phyloP scores from a whole-genome alignment of 78 protist species.

The Dictyostelium brefeldianum region DNA sequence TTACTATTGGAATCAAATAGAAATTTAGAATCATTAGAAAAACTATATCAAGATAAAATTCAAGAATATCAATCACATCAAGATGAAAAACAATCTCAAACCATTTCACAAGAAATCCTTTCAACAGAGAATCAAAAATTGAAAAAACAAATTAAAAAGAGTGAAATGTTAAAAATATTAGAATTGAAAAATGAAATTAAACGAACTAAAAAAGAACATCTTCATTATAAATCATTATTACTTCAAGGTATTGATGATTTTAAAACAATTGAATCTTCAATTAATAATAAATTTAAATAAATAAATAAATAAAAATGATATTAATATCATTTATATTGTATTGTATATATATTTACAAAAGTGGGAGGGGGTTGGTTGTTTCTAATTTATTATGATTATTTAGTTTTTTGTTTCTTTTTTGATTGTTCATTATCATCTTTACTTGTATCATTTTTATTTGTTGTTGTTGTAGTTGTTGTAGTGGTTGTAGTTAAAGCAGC shows the following conservation, averaged over 20 bases:
- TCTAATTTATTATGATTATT: background rate
- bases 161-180: constrained; percentile 30
- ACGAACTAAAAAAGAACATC: constrained; percentile 52
- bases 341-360: constrained; percentile 4
- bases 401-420: constrained; percentile 26
- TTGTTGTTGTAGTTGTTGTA: background rate
- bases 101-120: constrained; percentile 45
- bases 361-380: too few relatives aligned
- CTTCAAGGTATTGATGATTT: constrained; percentile 58
- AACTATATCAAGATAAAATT: constrained; percentile 21
- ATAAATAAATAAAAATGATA: background rate
- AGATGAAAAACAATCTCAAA: constrained; percentile 33
- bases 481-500: background rate
- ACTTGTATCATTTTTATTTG: background rate
- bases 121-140: constrained; percentile 35
- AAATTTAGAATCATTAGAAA: constrained; percentile 19
- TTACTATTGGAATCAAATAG: constrained; percentile 6
- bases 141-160: constrained; percentile 18
- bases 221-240: constrained; percentile 44
- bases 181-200: constrained; percentile 63
- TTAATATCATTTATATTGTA: background rate
- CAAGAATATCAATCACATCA: background rate
- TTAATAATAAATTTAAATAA: constrained; percentile 11
- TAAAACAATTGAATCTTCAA: constrained; percentile 35
- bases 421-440: background rate